phyloP scores from a whole-genome alignment of 2,329 filamentous ascomycete genomes.

The Fusarium solani-melongenae region DNA sequence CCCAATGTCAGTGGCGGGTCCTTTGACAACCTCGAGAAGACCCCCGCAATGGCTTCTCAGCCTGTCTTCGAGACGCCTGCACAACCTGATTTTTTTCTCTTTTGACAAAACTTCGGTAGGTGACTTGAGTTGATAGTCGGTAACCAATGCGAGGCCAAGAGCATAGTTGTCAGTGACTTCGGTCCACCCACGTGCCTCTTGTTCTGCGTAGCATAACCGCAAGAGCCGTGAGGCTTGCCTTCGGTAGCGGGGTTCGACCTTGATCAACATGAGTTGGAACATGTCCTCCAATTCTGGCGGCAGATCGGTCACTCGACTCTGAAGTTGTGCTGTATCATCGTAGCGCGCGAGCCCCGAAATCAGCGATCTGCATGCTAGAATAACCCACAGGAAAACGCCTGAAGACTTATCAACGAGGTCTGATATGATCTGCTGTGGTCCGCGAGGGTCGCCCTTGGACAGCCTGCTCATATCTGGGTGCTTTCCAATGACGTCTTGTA shows the following conservation, averaged over 20 bases:
- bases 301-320: not conserved
- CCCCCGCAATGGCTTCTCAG: not conserved
- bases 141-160: not conserved
- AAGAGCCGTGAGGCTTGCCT: not conserved
- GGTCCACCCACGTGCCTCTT: not conserved
- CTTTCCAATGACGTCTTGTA: not conserved
- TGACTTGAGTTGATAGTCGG: not conserved
- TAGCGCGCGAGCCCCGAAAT: not conserved
- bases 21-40: not conserved
- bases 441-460: not conserved
- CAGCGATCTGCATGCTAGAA: not conserved
- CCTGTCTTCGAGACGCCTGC: not conserved
- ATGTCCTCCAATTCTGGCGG: not conserved
- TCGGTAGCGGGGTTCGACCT: not conserved
- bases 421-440: not conserved
- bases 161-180: accelerated
- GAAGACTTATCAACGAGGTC: not conserved
- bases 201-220: not conserved
- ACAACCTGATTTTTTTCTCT: not conserved
- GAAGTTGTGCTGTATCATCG: not conserved
- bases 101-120: not conserved
- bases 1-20: not conserved
- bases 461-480: not conserved
- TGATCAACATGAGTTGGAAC: not conserved
- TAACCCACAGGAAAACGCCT: not conserved